Percentiles rank a stretch among this genome's conserved stretches.
These are phyloP conservation scores for Saturnispora saitoi DNA, from an alignment of 805 yeast genomes.

Conservation along the genomic window DNA sequence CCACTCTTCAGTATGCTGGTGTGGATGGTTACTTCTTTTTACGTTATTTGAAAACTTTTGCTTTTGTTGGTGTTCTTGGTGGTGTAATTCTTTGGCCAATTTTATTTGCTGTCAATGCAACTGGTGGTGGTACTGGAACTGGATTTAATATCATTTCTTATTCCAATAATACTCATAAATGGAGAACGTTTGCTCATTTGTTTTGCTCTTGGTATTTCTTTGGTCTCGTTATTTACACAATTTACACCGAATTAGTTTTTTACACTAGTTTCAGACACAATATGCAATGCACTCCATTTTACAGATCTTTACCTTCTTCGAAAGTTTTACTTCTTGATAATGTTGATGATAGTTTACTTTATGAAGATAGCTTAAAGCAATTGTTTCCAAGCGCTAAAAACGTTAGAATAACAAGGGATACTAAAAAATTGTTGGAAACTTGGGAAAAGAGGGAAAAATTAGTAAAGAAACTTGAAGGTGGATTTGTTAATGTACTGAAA, in stretches of 20 bases:
- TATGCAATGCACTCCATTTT: constrained; percentile 61
- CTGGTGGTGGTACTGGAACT: constrained; percentile 44
- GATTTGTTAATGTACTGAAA: constrained; percentile 49
- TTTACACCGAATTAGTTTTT: constrained; percentile 67
- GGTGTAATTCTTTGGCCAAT: constrained; percentile 57
- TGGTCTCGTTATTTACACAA: constrained; percentile 54
- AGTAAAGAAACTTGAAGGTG: constrained; percentile 52
- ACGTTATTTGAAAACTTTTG: constrained; percentile 52
- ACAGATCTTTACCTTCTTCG: constrained; percentile 60
- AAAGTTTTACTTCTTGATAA: constrained; percentile 69
- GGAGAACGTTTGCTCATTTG: constrained; percentile 65
- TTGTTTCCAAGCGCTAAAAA: constrained; percentile 56
- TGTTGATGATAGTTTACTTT: constrained; percentile 38
- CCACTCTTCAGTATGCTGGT: constrained; percentile 60
- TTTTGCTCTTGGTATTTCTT: constrained; percentile 69
- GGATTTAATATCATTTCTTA: constrained; percentile 63
- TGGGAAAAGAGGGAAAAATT: constrained; percentile 58
- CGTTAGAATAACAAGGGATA: constrained; percentile 58
- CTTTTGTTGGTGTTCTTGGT: constrained; percentile 42
- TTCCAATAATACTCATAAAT: constrained; percentile 53
- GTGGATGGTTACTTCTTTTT: constrained; percentile 71
- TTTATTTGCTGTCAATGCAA: constrained; percentile 65
- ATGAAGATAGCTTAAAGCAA: constrained; percentile 43
- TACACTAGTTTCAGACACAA: constrained; percentile 68
- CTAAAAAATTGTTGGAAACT: constrained; percentile 44